Percentiles rank a stretch among this genome's conserved stretches.
Conservation (phyloP, 176 grass and related monocot genomes). For the Carex pumila region DNA sequence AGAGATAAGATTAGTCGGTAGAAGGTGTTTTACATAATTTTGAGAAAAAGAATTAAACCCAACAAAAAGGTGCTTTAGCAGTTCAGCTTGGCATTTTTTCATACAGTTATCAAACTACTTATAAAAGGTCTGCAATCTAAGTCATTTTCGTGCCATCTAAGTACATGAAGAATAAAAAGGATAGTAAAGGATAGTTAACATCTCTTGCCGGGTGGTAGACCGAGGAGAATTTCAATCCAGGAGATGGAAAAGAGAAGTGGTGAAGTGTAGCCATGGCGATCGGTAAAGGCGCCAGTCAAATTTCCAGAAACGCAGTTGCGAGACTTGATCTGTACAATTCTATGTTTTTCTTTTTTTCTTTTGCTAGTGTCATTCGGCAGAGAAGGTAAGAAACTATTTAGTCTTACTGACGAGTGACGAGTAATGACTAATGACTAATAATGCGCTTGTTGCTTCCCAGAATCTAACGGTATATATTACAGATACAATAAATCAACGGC, state of each 20-base stretch:
- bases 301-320: neutral
- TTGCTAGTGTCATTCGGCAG: neutral
- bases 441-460: too few species aligned
- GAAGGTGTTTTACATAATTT: neutral
- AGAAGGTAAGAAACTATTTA: neutral
- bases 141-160: neutral
- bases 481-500: neutral
- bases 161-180: neutral
- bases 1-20: neutral
- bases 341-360: neutral
- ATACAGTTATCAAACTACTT: neutral
- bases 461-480: too few species aligned
- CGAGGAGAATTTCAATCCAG: neutral
- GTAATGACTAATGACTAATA: too few species aligned
- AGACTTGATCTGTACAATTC: neutral
- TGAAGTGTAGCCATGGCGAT: neutral
- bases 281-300: neutral
- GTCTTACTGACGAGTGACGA: too few species aligned
- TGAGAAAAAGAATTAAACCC: neutral
- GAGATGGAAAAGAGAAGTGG: neutral
- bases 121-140: neutral
- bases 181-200: neutral
- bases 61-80: neutral
- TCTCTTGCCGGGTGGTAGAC: neutral
- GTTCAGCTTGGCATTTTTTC: constrained; percentile 12